Percentiles rank a stretch among this genome's conserved stretches.
Evolutionary conservation across 2,329 filamentous ascomycete genomes (phyloP).

Genomic region (Trichoderma gracile): DNA sequence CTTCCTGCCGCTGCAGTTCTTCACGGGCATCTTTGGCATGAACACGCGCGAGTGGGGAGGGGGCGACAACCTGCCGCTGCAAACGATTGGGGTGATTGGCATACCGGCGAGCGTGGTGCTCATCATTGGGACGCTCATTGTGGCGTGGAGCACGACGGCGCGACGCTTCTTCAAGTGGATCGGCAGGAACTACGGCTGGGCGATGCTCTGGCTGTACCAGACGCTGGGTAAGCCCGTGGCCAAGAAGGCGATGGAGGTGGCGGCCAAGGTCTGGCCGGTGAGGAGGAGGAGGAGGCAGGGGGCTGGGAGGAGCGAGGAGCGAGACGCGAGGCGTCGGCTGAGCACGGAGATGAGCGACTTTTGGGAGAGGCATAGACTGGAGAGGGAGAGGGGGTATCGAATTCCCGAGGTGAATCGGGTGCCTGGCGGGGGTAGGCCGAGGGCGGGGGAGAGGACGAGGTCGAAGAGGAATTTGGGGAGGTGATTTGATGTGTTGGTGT

Average conservation of each 20-base stretch:
- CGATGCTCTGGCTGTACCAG: constrained; percentile 31
- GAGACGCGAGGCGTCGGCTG: constrained; percentile 27
- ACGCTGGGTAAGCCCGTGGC: constrained; percentile 31
- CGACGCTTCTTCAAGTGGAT: constrained; percentile 38
- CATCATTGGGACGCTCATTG: constrained; percentile 52
- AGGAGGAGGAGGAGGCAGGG: constrained; percentile 31
- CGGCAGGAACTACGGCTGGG: constrained; percentile 24
- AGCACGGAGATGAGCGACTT: constrained; percentile 44
- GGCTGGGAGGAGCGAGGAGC: constrained; percentile 25
- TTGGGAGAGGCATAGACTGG: constrained; percentile 44
- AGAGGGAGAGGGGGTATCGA: constrained; percentile 43
- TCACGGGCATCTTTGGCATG: constrained; percentile 66
- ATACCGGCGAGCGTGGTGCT: constrained; percentile 51
- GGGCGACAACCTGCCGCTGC: constrained; percentile 46
- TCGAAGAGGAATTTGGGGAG: constrained; percentile 8
- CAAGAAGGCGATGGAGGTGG: constrained; percentile 13
- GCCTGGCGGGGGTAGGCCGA: constrained; percentile 12
- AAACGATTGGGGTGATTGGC: constrained; percentile 50
- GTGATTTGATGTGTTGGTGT: background rate
- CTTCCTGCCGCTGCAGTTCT: constrained; percentile 64
- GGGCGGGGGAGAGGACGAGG: background rate
- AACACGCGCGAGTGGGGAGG: constrained; percentile 63
- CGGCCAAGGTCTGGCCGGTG: background rate
- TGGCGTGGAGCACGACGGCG: constrained; percentile 56
- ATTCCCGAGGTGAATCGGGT: constrained; percentile 44